Evolutionary conservation across 441 rosid genomes (phyloP), one percentile per base, ranked within the genome.

Genomic region (Daphne laureola): DNA sequence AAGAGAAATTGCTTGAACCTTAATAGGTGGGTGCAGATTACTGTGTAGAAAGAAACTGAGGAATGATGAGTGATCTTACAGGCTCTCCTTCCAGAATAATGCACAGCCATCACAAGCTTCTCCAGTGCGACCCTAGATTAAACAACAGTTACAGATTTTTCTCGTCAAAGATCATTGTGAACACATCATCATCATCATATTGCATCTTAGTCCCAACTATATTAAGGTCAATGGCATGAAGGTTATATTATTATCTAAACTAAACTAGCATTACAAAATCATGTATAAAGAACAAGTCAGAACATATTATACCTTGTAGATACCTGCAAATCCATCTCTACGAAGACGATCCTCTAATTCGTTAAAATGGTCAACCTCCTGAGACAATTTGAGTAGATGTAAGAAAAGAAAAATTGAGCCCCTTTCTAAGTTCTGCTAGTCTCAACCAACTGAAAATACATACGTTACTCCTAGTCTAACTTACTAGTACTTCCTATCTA

Each of bases 101-200:
- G 98, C 95, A 71, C 97, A 87, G 26, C 98, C 97, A 76, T 93
- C 98, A 63, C 59, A 62, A 35, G 87, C 90, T 59, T 80, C 93
- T 61, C 97, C 96, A 11, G 93, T 90, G 52, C 97, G 97, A 36
- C 76, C 78, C 98, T 92, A 66, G 40, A 65, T 55, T 49, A 73
- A 53, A 55, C n/a, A 17, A 21, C 47, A 50, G 60, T 26, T 46
- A 63, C 21, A 67, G 43, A 54, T 45, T 25, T 23, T 42, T 17
- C 47, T n/a, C 71, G n/a, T 46, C 8, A 61, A 47, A 54, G n/a
- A 12, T 42, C 45, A 56, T 46, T 46, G 18, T 31, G 8, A 31
- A 31, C 11, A 45, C 9, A 18, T 49, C 13, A 25, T 36, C 36
- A 15, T 38, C 13, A 46, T 27, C 52, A 16, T n/a, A 11, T 12